These are phyloP conservation scores for Gaertneriomyces sp. DNA, from an alignment of 192 early-diverging fungal genomes.

Conservation along the genomic window DNA sequence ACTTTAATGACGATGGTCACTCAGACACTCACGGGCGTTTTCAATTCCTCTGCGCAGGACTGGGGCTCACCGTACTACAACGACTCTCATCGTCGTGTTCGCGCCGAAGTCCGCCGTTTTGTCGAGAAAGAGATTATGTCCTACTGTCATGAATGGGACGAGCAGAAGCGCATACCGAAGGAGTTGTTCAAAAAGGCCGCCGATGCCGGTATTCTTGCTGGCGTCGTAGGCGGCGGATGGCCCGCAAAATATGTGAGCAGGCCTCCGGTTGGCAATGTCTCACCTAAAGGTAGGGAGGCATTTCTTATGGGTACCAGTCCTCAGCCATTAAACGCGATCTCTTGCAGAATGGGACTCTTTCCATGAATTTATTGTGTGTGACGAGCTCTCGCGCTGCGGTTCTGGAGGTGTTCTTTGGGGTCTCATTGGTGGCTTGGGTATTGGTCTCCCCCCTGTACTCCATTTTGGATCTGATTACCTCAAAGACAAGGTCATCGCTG, in stretches of 20 bases:
- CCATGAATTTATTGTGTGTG: constrained; percentile 70
- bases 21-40: neutral
- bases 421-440: constrained; percentile 62
- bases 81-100: constrained; percentile 61
- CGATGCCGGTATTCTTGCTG: constrained; percentile 68
- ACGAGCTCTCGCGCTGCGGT: constrained; percentile 77
- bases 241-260: constrained; percentile 28
- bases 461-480: constrained; percentile 67
- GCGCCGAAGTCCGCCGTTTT: constrained; percentile 62
- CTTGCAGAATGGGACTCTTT: constrained; percentile 59
- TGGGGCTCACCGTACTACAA: constrained; percentile 76
- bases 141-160: constrained; percentile 76
- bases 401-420: constrained; percentile 82
- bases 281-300: constrained; percentile 26
- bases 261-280: constrained; percentile 30
- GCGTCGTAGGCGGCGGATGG: constrained; percentile 47
- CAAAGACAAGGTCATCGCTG: constrained; percentile 61
- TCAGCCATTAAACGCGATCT: too few relatives aligned
- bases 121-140: constrained; percentile 80
- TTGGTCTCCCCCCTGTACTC: constrained; percentile 73
- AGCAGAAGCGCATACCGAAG: constrained; percentile 72
- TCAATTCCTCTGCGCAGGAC: constrained; percentile 23
- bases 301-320: neutral
- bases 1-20: neutral
- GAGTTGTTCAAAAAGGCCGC: constrained; percentile 69